Evolutionary conservation across 1,139 yeast genomes (phyloP), one percentile per base, ranked within the genome.

Genomic region (Kodamaea sp.): DNA sequence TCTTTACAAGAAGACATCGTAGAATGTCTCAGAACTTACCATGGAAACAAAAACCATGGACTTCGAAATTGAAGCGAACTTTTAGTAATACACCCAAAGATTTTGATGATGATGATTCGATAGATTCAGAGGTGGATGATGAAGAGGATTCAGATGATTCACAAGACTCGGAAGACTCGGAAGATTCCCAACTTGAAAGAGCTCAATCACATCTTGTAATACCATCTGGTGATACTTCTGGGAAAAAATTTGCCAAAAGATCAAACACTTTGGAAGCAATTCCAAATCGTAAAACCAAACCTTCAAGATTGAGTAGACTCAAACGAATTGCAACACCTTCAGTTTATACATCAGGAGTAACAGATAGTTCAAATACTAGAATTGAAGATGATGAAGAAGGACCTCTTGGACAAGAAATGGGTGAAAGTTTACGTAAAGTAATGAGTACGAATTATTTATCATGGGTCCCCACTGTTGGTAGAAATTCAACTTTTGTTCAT

Each of bases 381-480:
- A 32, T 28, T 11, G 32, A 43, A 26, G 41, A 40, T 9, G 49
- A 48, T 29, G 46, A 40, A 24, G 44, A 38, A 7, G 28, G 27
- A n/a, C 38, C 42, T n/a, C 34, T 37, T 26, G 26, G 30, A 8
- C 8, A 31, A 8, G 36, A 27, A 11, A 10, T 15, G 22, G 26
- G 31, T 4, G 11, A 11, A 6, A 10, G 29, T 10, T 29, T 43
- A n/a, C 24, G 39, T 8, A 47, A 47, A 31, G 49, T 50, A 29
- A 75, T 74, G 75, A 75, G 81, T 40, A 65, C 81, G 1, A 73
- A 70, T 47, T 92, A 90, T 53, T 67, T 92, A 30, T 88, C 97
- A 0, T 90, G 95, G 90, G 77, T 76, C 24, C 97, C 98, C 0
- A 88, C 89, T 0, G 76, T 94, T 35, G 98, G 97, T n/a, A 77